Evolutionary conservation across 1,284 basidiomycete species (phyloP).

Genomic region (Sutorius eximius): DNA sequence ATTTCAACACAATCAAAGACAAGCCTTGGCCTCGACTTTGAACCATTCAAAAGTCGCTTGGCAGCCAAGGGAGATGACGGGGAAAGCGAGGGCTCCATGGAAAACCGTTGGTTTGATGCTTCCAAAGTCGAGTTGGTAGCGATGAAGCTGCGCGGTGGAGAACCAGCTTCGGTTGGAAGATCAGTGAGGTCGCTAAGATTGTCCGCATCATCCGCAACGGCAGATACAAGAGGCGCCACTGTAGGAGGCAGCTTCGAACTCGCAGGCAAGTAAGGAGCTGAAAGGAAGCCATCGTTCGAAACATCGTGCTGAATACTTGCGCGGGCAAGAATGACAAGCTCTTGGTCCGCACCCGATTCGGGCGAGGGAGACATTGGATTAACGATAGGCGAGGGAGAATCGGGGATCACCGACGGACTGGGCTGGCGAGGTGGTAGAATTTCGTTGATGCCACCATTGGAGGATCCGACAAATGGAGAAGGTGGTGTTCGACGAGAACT

Average conservation of each 20-base stretch:
- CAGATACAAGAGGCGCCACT: not conserved
- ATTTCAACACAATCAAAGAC: slow-evolving; percentile 30
- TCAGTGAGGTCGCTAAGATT: slow-evolving; percentile 32
- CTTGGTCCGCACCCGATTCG: not conserved
- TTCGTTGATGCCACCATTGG: not conserved
- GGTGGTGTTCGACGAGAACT: not conserved
- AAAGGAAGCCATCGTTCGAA: not conserved
- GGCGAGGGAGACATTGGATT: slow-evolving; percentile 1
- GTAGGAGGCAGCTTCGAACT: not conserved
- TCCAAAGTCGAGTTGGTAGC: not conserved
- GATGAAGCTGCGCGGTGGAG: slow-evolving; percentile 8
- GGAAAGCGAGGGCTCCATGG: not conserved
- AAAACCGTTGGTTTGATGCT: not conserved
- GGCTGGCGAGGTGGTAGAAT: not conserved
- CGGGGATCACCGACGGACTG: not conserved
- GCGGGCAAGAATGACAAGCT: not conserved
- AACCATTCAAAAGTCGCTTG: not conserved
- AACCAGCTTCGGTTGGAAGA: slow-evolving; percentile 24
- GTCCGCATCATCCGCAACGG: slow-evolving; percentile 13
- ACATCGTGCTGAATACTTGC: not conserved
- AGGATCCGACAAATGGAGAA: not conserved
- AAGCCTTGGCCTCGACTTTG: slow-evolving; percentile 14
- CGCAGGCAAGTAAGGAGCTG: not conserved
- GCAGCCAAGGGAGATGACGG: not conserved
- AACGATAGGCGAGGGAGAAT: not conserved